These are phyloP conservation scores for Saccharomycopsis fermentans DNA, from an alignment of 805 yeast species.

Conservation along the genomic window DNA sequence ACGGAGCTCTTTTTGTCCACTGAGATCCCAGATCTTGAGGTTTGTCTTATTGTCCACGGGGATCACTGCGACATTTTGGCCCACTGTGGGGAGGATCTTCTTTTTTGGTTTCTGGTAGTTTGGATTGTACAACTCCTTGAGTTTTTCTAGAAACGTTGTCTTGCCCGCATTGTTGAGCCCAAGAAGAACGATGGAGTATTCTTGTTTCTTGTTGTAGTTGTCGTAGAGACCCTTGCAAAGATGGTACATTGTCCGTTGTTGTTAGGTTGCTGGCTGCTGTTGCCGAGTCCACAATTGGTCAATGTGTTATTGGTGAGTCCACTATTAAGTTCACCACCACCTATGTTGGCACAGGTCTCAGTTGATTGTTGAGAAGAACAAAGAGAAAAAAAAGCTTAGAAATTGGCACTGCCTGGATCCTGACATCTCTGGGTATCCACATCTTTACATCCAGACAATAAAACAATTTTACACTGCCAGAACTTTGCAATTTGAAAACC, in stretches of 20 bases:
- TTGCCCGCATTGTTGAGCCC: slow-evolving; percentile 97
- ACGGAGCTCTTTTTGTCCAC: slow-evolving; percentile 85
- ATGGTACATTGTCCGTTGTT: slow-evolving; percentile 45
- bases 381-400: not conserved
- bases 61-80: slow-evolving; percentile 68
- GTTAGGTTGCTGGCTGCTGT: not conserved
- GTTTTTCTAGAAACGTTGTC: slow-evolving; percentile 65
- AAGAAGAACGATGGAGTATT: slow-evolving; percentile 67
- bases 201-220: slow-evolving; percentile 49
- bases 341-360: too few species aligned
- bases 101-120: slow-evolving; percentile 31
- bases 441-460: not conserved
- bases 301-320: too few species aligned
- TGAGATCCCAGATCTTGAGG: slow-evolving; percentile 91
- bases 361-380: not conserved
- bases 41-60: slow-evolving; percentile 31
- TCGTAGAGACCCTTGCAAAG: slow-evolving; percentile 51
- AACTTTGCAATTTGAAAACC: too few species aligned
- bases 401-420: not conserved
- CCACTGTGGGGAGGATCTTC: slow-evolving; percentile 84
- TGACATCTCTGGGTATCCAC: not conserved
- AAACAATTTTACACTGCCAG: not conserved
- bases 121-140: slow-evolving; percentile 44
- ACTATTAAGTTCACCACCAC: too few species aligned
- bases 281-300: not conserved